Evolutionary conservation across 2,329 filamentous ascomycete genomes (phyloP).

Genomic region (Fusarium sp.): DNA sequence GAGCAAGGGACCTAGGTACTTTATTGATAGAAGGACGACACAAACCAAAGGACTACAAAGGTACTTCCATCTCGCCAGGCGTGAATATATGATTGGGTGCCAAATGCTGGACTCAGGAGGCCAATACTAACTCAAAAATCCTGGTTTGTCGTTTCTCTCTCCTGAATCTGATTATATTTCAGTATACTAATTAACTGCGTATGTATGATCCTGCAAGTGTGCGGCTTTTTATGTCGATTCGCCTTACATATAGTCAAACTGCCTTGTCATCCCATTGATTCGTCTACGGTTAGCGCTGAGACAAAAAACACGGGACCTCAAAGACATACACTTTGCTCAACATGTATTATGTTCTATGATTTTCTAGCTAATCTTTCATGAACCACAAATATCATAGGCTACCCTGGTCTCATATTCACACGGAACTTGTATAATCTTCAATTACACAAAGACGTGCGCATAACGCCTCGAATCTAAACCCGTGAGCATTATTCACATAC

Average conservation of each 20-base stretch:
- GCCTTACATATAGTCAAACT: neutral
- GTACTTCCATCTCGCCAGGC: neutral
- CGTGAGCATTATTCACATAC: neutral
- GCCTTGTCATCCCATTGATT: constrained; percentile 2
- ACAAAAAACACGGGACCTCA: neutral
- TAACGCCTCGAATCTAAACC: constrained; percentile 1
- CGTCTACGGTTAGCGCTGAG: neutral
- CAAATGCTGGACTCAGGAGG: neutral
- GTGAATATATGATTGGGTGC: neutral
- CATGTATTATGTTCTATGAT: neutral
- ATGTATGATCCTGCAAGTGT: neutral
- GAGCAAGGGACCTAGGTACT: no score
- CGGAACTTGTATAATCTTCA: neutral
- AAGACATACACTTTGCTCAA: neutral
- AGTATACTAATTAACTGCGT: neutral
- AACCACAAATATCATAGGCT: neutral
- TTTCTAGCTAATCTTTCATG: neutral
- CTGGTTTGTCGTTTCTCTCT: neutral
- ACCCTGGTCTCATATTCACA: neutral
- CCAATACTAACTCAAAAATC: neutral
- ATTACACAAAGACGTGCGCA: neutral
- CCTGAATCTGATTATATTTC: neutral
- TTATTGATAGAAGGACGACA: neutral
- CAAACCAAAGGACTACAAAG: neutral
- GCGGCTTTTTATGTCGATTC: neutral